A percentile compares a stretch with the other conserved stretches of the same genome.
Conservation (phyloP, 345 rosid genomes). For the Psidium friedrichsthalianum region DNA sequence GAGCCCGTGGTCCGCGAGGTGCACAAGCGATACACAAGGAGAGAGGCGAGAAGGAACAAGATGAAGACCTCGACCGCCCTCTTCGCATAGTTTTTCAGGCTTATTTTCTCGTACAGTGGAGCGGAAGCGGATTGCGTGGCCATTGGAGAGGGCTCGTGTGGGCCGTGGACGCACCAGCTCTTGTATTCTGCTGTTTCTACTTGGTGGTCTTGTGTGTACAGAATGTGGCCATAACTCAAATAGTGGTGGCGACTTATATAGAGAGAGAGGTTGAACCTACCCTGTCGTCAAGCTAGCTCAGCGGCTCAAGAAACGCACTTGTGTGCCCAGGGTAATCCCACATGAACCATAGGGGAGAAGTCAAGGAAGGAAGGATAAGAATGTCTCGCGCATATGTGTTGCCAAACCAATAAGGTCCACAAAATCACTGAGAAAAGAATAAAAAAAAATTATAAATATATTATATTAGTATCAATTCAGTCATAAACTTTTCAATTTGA, state of each 20-base stretch:
- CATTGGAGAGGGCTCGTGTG: neutral
- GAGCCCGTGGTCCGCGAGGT: conserved; percentile 19
- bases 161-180: neutral
- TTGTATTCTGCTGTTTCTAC: neutral
- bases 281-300: too few species aligned
- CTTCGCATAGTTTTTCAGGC: conserved; percentile 9
- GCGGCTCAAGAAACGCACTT: too few species aligned
- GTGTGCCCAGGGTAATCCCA: too few species aligned
- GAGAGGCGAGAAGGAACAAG: conserved; percentile 19
- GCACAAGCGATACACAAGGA: conserved; percentile 20
- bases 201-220: neutral
- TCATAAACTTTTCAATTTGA: too few species aligned
- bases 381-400: neutral
- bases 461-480: too few species aligned
- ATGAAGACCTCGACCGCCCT: conserved; percentile 22
- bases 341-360: neutral
- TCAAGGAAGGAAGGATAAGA: neutral
- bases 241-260: neutral
- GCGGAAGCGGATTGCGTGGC: neutral
- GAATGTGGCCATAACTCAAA: neutral
- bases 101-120: conserved; percentile 18
- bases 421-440: too few species aligned
- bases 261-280: neutral
- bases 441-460: too few species aligned
- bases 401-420: neutral